Percentiles rank a stretch among this genome's conserved stretches.
Evolutionary conservation across 768 basidiomycete genomes (phyloP).

Genomic region (Mycena filopes): DNA sequence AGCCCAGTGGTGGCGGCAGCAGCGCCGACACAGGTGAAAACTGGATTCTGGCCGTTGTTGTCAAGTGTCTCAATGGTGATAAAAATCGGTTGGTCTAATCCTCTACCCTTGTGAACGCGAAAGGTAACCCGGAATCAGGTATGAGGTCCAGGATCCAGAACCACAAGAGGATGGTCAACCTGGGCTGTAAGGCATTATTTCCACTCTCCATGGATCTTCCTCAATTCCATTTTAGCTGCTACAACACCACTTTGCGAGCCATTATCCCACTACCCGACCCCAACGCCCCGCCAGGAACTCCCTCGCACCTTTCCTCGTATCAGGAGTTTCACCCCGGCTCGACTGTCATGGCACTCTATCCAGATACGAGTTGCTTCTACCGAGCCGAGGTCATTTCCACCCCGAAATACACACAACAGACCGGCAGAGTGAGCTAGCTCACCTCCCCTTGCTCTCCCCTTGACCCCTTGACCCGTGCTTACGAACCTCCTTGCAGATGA

Average conservation of each 20-base stretch:
- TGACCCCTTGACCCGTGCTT: neutral
- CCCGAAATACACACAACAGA: conserved; percentile 57
- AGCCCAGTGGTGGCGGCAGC: conserved; percentile 24
- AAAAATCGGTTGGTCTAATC: conserved; percentile 66
- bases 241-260: conserved; percentile 73
- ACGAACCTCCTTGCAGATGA: conserved; percentile 35
- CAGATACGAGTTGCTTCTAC: conserved; percentile 92
- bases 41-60: conserved; percentile 87
- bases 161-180: conserved; percentile 85
- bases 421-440: conserved; percentile 45
- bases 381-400: conserved; percentile 85
- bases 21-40: conserved; percentile 57
- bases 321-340: conserved; percentile 78
- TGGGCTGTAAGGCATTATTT: conserved; percentile 55
- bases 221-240: conserved; percentile 55
- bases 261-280: conserved; percentile 88
- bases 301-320: conserved; percentile 75
- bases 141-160: conserved; percentile 88
- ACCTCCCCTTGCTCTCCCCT: no score
- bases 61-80: conserved; percentile 74
- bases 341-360: conserved; percentile 88
- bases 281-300: conserved; percentile 61
- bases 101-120: neutral
- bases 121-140: conserved; percentile 53
- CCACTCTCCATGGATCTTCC: conserved; percentile 12